phyloP scores from a whole-genome alignment of 345 rosid species.

The Gossypium thurberi region DNA sequence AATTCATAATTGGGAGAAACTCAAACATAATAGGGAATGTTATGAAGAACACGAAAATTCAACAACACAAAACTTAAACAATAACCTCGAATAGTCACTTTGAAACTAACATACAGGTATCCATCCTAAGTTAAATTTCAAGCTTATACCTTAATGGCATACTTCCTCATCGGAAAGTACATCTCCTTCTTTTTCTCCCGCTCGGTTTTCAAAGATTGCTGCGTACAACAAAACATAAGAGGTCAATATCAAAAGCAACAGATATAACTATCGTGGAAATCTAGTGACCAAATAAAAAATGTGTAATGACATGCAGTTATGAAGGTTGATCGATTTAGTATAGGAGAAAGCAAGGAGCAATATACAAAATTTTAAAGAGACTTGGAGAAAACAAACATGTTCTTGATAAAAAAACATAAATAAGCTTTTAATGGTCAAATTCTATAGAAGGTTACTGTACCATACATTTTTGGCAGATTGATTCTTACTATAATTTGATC shows the following conservation, averaged over 20 bases:
- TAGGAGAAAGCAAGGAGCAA: background rate
- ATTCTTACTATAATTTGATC: too few relatives aligned
- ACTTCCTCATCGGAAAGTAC: constrained; percentile 66
- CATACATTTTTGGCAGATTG: too few relatives aligned
- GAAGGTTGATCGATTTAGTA: background rate
- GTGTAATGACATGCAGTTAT: background rate
- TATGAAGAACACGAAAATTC: background rate
- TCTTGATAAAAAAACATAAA: too few relatives aligned
- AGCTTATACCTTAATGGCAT: constrained; percentile 42
- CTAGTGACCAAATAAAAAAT: background rate
- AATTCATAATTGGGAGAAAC: background rate
- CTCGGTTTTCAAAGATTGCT: constrained; percentile 61
- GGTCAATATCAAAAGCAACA: background rate
- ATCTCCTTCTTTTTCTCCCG: constrained; percentile 64
- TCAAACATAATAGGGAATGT: too few relatives aligned
- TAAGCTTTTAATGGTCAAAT: background rate
- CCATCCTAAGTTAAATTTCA: background rate
- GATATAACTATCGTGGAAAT: background rate
- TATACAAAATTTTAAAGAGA: background rate
- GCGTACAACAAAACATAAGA: constrained; percentile 2
- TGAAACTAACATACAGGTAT: constrained; percentile 6
- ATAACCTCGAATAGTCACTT: background rate
- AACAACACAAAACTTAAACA: background rate
- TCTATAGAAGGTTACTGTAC: too few relatives aligned
- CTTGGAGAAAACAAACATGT: background rate